These are phyloP conservation scores for Rhazya stricta DNA, from an alignment of 257 asterid genomes.

Conservation along the genomic window DNA sequence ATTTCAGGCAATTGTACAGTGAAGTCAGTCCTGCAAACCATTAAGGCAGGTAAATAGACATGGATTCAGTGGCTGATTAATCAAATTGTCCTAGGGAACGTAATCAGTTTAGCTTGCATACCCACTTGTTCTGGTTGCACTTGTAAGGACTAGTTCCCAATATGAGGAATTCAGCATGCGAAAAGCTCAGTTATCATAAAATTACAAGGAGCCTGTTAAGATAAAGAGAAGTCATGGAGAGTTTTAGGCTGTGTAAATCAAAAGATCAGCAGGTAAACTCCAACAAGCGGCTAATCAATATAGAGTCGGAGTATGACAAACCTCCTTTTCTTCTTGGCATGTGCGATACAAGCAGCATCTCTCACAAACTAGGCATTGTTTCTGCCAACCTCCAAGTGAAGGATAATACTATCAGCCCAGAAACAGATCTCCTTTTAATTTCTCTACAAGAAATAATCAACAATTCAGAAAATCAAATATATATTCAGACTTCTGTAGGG, in stretches of 20 bases:
- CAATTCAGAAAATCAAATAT: background rate
- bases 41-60: background rate
- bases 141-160: background rate
- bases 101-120: background rate
- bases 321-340: background rate
- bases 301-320: background rate
- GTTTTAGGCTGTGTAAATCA: background rate
- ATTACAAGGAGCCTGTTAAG: slow-evolving; percentile 3
- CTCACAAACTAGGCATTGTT: background rate
- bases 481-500: background rate
- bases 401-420: slow-evolving; percentile 4
- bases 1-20: background rate
- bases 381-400: slow-evolving; percentile 18
- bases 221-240: background rate
- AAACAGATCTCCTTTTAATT: background rate
- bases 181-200: background rate
- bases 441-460: background rate
- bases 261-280: background rate
- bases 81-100: background rate
- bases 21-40: slow-evolving; percentile 1
- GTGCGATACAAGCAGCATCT: background rate
- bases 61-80: background rate
- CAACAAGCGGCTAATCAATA: background rate
- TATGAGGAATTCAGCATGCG: background rate
- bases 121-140: background rate